These are phyloP conservation scores for Neostapfia colusana DNA, from an alignment of 176 grass and related monocot genomes.

Conservation along the genomic window DNA sequence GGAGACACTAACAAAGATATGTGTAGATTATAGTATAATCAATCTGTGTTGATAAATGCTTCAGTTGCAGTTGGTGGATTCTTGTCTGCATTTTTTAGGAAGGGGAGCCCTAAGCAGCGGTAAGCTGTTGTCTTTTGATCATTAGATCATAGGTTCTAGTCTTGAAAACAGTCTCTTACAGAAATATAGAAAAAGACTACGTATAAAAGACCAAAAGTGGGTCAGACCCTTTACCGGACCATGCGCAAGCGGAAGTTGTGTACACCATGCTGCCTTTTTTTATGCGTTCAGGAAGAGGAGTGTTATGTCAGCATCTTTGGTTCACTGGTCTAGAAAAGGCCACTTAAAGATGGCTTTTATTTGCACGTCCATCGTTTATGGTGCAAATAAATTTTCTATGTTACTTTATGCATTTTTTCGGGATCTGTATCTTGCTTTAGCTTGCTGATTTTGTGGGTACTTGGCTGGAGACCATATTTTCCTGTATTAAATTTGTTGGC, in stretches of 20 bases:
- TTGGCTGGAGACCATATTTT: constrained; percentile 36
- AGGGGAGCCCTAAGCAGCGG: too few species aligned
- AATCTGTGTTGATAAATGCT: constrained; percentile 20
- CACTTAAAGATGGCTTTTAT: constrained; percentile 21
- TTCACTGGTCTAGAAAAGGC: constrained; percentile 4
- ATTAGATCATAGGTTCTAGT: too few species aligned
- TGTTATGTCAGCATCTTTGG: constrained; percentile 31
- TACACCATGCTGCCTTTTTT: too few species aligned
- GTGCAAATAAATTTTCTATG: constrained; percentile 4
- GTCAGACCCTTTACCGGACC: too few species aligned
- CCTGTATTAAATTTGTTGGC: constrained; percentile 29
- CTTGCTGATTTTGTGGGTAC: constrained; percentile 30
- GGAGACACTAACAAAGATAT: constrained; percentile 19
- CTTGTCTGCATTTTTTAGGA: constrained; percentile 36
- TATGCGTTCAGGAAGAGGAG: not conserved
- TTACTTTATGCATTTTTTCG: constrained; percentile 32
- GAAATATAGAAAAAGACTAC: too few species aligned
- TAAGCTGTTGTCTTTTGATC: too few species aligned
- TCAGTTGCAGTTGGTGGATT: constrained; percentile 41
- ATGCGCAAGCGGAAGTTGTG: too few species aligned
- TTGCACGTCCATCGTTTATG: constrained; percentile 11
- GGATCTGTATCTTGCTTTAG: constrained; percentile 23
- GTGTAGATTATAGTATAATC: not conserved
- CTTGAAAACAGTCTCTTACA: too few species aligned
- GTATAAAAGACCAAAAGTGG: too few species aligned